phyloP scores from a whole-genome alignment of 2,329 filamentous ascomycete genomes.

The Laburnicola sp. region DNA sequence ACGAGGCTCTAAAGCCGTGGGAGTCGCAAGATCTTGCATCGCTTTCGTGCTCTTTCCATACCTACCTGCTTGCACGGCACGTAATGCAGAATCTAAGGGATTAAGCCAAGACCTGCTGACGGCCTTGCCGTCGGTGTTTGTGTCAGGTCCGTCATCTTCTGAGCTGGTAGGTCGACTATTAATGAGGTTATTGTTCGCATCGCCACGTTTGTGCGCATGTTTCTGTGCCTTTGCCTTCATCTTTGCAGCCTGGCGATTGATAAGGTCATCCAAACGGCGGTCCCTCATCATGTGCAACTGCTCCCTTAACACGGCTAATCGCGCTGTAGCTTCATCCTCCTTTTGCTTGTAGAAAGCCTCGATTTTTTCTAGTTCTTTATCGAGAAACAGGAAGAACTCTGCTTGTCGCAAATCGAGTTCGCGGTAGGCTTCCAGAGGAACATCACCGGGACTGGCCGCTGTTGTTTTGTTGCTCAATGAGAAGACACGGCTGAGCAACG shows the following conservation, averaged over 20 bases:
- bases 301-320: constrained; percentile 71
- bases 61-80: constrained; percentile 47
- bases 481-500: constrained; percentile 46
- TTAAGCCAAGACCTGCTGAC: constrained; percentile 30
- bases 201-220: constrained; percentile 21
- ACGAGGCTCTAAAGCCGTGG: constrained; percentile 47
- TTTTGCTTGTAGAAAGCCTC: constrained; percentile 87
- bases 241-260: constrained; percentile 52
- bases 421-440: constrained; percentile 60
- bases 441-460: constrained; percentile 48
- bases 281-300: constrained; percentile 95
- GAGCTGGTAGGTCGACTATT: constrained; percentile 26
- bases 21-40: constrained; percentile 44
- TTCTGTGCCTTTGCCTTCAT: constrained; percentile 29
- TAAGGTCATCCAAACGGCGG: constrained; percentile 71
- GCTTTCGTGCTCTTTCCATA: constrained; percentile 60
- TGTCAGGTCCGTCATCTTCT: constrained; percentile 22
- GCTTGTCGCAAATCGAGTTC: constrained; percentile 72
- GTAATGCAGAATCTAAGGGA: constrained; percentile 49
- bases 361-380: constrained; percentile 85
- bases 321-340: constrained; percentile 78
- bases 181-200: constrained; percentile 14
- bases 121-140: constrained; percentile 17
- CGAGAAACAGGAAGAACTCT: constrained; percentile 87
- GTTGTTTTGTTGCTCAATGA: constrained; percentile 47